Evolutionary conservation across 2,329 filamentous ascomycete species (phyloP).

Genomic region (Talaromyces sp.): DNA sequence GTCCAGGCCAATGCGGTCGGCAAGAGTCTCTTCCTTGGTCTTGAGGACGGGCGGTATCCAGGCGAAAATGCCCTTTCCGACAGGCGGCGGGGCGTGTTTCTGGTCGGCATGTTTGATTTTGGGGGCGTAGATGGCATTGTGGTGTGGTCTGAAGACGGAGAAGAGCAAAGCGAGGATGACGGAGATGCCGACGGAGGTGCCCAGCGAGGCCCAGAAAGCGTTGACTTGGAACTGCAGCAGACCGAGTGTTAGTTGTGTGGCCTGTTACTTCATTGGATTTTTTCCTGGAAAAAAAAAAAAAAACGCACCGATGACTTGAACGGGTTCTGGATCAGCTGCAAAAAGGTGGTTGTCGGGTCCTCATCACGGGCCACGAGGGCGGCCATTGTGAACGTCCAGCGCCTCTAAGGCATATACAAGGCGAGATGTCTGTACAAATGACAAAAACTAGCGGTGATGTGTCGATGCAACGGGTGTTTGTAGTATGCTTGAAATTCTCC

Average conservation of each 20-base stretch:
- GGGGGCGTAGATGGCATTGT: conserved; percentile 88
- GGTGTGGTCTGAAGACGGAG: conserved; percentile 83
- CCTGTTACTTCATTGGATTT: neutral
- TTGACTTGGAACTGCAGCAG: conserved; percentile 46
- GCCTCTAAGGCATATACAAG: neutral
- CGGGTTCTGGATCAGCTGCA: conserved; percentile 36
- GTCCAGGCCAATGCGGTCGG: conserved; percentile 83
- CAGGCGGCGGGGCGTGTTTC: conserved; percentile 77
- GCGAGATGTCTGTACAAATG: no score
- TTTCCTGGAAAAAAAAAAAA: neutral
- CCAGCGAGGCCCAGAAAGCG: conserved; percentile 73
- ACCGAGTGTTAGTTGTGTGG: conserved; percentile 5
- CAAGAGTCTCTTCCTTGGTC: conserved; percentile 69
- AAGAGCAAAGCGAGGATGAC: conserved; percentile 70
- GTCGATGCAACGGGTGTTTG: neutral
- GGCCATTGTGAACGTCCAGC: conserved; percentile 6
- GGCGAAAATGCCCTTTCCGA: conserved; percentile 80
- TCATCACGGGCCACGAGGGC: neutral
- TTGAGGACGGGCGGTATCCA: conserved; percentile 76
- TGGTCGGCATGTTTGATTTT: conserved; percentile 89
- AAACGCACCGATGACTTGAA: conserved; percentile 38
- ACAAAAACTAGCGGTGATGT: neutral
- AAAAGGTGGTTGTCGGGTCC: conserved; percentile 8
- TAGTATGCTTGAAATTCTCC: neutral
- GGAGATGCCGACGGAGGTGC: conserved; percentile 71